Evolutionary conservation across 805 yeast genomes (phyloP).

Genomic region (Starmera quercuum): DNA sequence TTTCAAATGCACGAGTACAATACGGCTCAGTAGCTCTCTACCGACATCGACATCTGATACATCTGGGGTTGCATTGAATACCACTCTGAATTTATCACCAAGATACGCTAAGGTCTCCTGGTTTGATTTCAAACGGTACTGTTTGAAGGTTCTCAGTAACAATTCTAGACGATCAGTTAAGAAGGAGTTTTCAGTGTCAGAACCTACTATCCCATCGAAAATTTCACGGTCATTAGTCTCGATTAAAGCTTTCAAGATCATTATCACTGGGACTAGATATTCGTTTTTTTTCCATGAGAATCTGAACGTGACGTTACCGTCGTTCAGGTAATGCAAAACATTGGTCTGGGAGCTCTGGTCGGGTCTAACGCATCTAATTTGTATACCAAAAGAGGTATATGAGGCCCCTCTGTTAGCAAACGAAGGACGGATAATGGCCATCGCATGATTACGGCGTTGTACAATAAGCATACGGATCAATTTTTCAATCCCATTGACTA

Average conservation of each 20-base stretch:
- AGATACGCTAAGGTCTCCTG: constrained; percentile 88
- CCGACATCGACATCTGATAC: constrained; percentile 89
- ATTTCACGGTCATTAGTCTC: constrained; percentile 93
- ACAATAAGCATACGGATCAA: constrained; percentile 95
- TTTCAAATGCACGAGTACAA: constrained; percentile 83
- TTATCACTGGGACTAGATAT: constrained; percentile 85
- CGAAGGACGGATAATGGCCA: constrained; percentile 95
- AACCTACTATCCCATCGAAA: constrained; percentile 92
- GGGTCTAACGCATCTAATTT: constrained; percentile 88
- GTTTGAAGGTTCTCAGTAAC: constrained; percentile 80
- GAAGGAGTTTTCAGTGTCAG: constrained; percentile 82
- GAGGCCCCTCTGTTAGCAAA: constrained; percentile 90
- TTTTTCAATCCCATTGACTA: constrained; percentile 92
- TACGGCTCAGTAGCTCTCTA: constrained; percentile 67
- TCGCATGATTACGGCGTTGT: constrained; percentile 95
- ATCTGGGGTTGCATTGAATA: constrained; percentile 83
- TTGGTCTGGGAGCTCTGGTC: constrained; percentile 98
- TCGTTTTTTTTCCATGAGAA: constrained; percentile 97
- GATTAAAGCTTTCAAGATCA: constrained; percentile 83
- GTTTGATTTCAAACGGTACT: constrained; percentile 68
- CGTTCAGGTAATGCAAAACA: constrained; percentile 90
- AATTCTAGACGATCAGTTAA: constrained; percentile 96
- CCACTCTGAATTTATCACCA: constrained; percentile 94
- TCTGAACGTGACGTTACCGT: constrained; percentile 94
- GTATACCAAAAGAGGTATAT: constrained; percentile 86